These are phyloP conservation scores for Lactifluus volemus DNA, from an alignment of 768 basidiomycete genomes.

Conservation along the genomic window DNA sequence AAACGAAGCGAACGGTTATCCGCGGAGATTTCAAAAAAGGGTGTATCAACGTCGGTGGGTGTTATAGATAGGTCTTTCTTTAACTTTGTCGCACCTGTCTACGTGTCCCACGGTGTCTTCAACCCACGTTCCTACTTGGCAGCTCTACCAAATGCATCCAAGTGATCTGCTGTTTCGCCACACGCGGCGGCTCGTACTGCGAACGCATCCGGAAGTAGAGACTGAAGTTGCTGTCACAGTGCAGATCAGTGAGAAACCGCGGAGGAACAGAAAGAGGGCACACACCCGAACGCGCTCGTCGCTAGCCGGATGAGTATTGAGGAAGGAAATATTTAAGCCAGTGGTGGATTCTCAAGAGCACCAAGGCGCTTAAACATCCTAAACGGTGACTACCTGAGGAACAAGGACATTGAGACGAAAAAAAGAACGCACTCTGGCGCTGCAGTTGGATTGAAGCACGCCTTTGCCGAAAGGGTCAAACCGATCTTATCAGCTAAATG, in stretches of 20 bases:
- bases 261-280: not conserved
- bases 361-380: constrained; percentile 65
- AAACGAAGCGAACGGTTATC: not conserved
- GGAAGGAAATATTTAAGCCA: constrained; percentile 42
- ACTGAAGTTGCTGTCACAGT: constrained; percentile 32
- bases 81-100: not conserved
- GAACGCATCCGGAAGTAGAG: constrained; percentile 49
- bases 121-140: not conserved
- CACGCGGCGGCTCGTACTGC: constrained; percentile 49
- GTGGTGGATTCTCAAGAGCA: constrained; percentile 36
- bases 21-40: not conserved
- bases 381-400: not conserved
- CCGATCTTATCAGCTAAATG: constrained; percentile 77
- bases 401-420: not conserved
- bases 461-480: constrained; percentile 65
- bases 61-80: not conserved
- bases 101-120: not conserved
- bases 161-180: constrained; percentile 20
- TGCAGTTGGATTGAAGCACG: constrained; percentile 79
- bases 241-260: not conserved
- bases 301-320: constrained; percentile 76
- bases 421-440: constrained; percentile 50
- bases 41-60: not conserved
- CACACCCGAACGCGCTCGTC: constrained; percentile 63
- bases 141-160: constrained; percentile 9